Conservation (phyloP, 2,329 filamentous ascomycete genomes). For the Colletotrichum tamarilloi region DNA sequence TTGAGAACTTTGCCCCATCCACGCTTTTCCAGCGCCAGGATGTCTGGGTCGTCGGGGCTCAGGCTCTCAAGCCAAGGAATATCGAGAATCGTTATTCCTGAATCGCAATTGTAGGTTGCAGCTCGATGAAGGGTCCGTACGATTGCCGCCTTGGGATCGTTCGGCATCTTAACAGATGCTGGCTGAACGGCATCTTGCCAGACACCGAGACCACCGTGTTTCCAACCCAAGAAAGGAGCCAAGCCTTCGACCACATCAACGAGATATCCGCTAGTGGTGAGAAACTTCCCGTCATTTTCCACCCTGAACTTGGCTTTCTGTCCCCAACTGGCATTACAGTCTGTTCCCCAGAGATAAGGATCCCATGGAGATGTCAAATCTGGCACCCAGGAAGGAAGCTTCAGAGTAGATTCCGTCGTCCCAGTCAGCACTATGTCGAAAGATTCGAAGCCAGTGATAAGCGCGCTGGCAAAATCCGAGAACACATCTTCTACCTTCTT, state of each 20-base stretch:
- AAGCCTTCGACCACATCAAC: constrained; percentile 14
- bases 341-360: constrained; percentile 23
- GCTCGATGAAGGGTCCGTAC: constrained; percentile 8
- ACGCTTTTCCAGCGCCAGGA: background rate
- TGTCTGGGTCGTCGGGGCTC: background rate
- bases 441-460: constrained; percentile 11
- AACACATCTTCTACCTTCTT: constrained; percentile 15
- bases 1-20: constrained; percentile 21
- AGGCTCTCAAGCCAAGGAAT: constrained; percentile 25
- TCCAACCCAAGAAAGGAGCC: constrained; percentile 20
- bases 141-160: constrained; percentile 9
- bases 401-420: constrained; percentile 9
- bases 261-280: constrained; percentile 5
- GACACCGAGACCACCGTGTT: constrained; percentile 1
- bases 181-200: background rate
- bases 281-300: background rate
- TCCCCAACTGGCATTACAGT: constrained; percentile 24
- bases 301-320: constrained; percentile 8
- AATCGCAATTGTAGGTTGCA: constrained; percentile 2
- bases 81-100: constrained; percentile 12
- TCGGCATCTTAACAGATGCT: background rate
- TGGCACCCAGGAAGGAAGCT: constrained; percentile 19
- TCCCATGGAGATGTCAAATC: constrained; percentile 25
- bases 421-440: constrained; percentile 24
- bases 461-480: constrained; percentile 19